Evolutionary conservation across 2,329 filamentous ascomycete genomes (phyloP).

Genomic region (Aspergillus fumigatus): DNA sequence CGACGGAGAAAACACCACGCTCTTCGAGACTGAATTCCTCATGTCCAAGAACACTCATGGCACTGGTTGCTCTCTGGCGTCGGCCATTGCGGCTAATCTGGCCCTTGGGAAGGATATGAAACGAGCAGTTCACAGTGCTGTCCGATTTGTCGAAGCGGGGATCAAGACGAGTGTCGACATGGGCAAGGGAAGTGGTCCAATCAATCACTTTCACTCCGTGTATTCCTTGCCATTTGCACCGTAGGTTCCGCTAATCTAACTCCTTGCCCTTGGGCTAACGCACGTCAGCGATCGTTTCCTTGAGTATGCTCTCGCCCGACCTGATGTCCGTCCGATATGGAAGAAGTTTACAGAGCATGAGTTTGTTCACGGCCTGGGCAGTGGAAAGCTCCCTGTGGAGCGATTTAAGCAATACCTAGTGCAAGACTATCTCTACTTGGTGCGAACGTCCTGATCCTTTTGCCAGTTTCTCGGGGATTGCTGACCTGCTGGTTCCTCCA

Average conservation of each 20-base stretch:
- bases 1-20: slow-evolving; percentile 54
- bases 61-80: slow-evolving; percentile 90
- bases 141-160: slow-evolving; percentile 57
- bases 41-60: slow-evolving; percentile 81
- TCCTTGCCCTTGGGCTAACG: neutral
- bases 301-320: slow-evolving; percentile 72
- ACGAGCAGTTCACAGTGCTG: slow-evolving; percentile 52
- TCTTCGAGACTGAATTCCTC: slow-evolving; percentile 68
- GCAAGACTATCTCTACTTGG: slow-evolving; percentile 88
- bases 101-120: slow-evolving; percentile 47
- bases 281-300: slow-evolving; percentile 63
- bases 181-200: slow-evolving; percentile 58
- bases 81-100: slow-evolving; percentile 61
- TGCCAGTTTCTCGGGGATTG: neutral
- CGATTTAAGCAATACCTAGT: slow-evolving; percentile 85
- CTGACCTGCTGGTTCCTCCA: slow-evolving; percentile 29
- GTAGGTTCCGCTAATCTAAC: slow-evolving; percentile 32
- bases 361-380: slow-evolving; percentile 73
- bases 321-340: slow-evolving; percentile 73
- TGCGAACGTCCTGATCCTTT: slow-evolving; percentile 35
- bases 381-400: slow-evolving; percentile 67
- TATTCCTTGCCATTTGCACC: slow-evolving; percentile 57
- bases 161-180: slow-evolving; percentile 55
- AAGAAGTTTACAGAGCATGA: slow-evolving; percentile 71
- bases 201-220: slow-evolving; percentile 64